A percentile compares a stretch with the other conserved stretches of the same genome.
Evolutionary conservation across 176 grass and related monocot genomes (phyloP).

Genomic region (Zea luxurians): DNA sequence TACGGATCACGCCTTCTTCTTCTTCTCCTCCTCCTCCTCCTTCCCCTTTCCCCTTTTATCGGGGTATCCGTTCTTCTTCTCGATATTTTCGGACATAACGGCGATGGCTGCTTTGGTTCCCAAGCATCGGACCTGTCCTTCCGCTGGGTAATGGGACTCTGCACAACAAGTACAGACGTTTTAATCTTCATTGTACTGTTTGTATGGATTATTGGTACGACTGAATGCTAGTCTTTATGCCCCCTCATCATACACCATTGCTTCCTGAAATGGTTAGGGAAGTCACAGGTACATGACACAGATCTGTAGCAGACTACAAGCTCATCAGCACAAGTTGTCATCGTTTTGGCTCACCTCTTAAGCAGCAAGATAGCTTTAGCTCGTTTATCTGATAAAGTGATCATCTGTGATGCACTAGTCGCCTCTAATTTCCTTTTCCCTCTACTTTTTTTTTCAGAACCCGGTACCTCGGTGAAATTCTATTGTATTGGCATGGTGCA

Average conservation of each 20-base stretch:
- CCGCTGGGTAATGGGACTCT: neutral
- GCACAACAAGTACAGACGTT: neutral
- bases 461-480: neutral
- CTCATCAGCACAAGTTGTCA: neutral
- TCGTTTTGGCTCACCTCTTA: neutral
- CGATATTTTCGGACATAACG: neutral
- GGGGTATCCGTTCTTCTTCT: neutral
- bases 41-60: neutral
- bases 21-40: neutral
- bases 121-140: neutral
- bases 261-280: slow-evolving; percentile 6
- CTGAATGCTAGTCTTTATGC: slow-evolving; percentile 2
- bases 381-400: neutral
- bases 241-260: neutral
- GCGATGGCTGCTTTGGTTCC: neutral
- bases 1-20: slow-evolving; percentile 32
- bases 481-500: slow-evolving; percentile 11
- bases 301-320: slow-evolving; percentile 19
- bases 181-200: neutral
- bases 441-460: slow-evolving; percentile 3
- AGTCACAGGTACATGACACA: neutral
- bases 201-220: neutral
- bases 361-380: neutral
- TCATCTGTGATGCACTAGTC: neutral
- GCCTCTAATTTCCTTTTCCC: neutral